phyloP scores from a whole-genome alignment of 2,329 filamentous ascomycete species.

The Epichloe festucae region DNA sequence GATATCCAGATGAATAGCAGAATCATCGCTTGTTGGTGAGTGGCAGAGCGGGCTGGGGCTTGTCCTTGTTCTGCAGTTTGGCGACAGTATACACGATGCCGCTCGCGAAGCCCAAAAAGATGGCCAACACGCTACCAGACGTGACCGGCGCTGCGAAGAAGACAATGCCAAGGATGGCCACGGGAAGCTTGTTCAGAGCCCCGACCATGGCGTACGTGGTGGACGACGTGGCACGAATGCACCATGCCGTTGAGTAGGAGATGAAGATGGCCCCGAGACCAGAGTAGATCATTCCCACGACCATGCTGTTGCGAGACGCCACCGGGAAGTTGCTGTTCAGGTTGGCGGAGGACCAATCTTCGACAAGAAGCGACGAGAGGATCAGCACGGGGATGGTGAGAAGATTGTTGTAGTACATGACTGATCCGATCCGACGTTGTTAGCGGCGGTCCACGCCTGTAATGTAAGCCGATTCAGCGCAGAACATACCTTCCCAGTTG shows the following conservation, averaged over 20 bases:
- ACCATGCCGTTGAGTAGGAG: slow-evolving; percentile 98
- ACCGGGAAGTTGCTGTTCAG: slow-evolving; percentile 76
- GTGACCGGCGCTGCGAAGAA: slow-evolving; percentile 96
- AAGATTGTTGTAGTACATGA: slow-evolving; percentile 99
- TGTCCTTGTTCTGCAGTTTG: slow-evolving; percentile 5
- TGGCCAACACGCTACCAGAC: slow-evolving; percentile 81
- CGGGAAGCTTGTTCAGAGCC: slow-evolving; percentile 92
- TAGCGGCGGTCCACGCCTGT: not conserved
- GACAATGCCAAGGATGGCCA: slow-evolving; percentile 79
- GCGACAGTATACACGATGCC: slow-evolving; percentile 68
- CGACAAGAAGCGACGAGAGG: slow-evolving; percentile 64
- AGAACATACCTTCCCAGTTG: slow-evolving; percentile 81
- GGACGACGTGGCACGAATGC: slow-evolving; percentile 90
- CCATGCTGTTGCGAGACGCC: slow-evolving; percentile 63
- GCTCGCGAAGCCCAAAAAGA: slow-evolving; percentile 78
- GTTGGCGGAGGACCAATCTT: slow-evolving; percentile 87
- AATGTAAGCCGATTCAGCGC: not conserved
- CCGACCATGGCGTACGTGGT: slow-evolving; percentile 99
- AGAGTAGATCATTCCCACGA: slow-evolving; percentile 86
- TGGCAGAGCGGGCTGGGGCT: slow-evolving; percentile 2
- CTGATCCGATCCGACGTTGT: slow-evolving; percentile 34
- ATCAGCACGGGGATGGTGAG: slow-evolving; percentile 89
- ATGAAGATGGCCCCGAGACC: slow-evolving; percentile 92
- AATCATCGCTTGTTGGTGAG: slow-evolving; percentile 3
- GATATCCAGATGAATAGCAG: not conserved